Base-by-base conservation (phyloP, 495 filamentous ascomycete species). In the Tuber brumale region DNA sequence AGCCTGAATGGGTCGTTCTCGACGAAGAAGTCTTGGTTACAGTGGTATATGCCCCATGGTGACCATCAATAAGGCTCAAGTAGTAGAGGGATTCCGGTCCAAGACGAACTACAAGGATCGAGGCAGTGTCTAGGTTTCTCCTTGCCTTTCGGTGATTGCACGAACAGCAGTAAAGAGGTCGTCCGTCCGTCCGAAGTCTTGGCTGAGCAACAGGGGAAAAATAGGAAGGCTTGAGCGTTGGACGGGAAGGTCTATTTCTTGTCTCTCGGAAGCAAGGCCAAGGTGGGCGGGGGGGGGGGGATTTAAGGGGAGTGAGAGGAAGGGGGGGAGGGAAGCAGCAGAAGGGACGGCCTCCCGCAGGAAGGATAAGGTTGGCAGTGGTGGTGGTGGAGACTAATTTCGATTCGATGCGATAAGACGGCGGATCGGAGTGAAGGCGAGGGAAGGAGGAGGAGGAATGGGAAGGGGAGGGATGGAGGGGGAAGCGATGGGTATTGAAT, bases 11-110 rank as follows among this genome's bases (percentile, higher is more conserved):
- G 74, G 61, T 48, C 70, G 77, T 79, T 76, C 70, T 76, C 81
- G 74, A 74, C 81, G 66, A 78, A 70, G 72, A 76, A 75, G 78
- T 66, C 72, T 81, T 79, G 79, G 80, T 61, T 81, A 82, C 71
- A 82, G 76, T 71, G 75, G 79, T 82, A 82, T 76, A 81, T 78
- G 70, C 71, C 79, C 79, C 80, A 82, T 82, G 74, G 74, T 81
- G 80, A 81, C 31, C 75, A 78, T 61, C 75, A 78, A 80, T 79
- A 74, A 80, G 79, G 45, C 61, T 79, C 78, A 48, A 71, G 35
- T 76, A 72, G 74, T 72, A 78, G 70, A 75, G 27, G 70, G 70
- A 73, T 1, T 76, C 69, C 78, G 70, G 78, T 37, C 76, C 35
- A 80, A 76, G 76, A 71, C 70, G 57, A 79, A 39, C 70, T 69